Evolutionary conservation across 2,329 filamentous ascomycete species (phyloP).

Genomic region (Claviceps maximensis): DNA sequence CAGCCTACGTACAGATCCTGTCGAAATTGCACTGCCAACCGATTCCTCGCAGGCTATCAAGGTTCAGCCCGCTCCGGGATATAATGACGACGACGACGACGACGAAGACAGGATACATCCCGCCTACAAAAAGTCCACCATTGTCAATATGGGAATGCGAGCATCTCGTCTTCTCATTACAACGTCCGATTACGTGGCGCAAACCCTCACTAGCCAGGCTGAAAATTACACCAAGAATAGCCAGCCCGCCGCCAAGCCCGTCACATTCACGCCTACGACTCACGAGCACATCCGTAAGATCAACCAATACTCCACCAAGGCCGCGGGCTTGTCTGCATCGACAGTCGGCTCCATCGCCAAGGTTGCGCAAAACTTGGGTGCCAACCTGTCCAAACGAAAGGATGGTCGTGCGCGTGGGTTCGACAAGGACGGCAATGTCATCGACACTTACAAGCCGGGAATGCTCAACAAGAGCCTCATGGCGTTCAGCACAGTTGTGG

Average conservation of each 20-base stretch:
- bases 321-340: slow-evolving; percentile 68
- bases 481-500: slow-evolving; percentile 86
- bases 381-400: slow-evolving; percentile 45
- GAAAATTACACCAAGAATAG: slow-evolving; percentile 70
- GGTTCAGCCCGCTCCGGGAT: slow-evolving; percentile 51
- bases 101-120: slow-evolving; percentile 49
- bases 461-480: slow-evolving; percentile 93
- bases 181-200: slow-evolving; percentile 65
- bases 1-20: slow-evolving; percentile 41
- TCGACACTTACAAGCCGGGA: slow-evolving; percentile 68
- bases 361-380: slow-evolving; percentile 82
- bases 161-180: slow-evolving; percentile 90
- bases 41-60: slow-evolving; percentile 52
- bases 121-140: slow-evolving; percentile 74
- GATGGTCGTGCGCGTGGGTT: slow-evolving; percentile 43
- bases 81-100: slow-evolving; percentile 35
- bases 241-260: slow-evolving; percentile 62
- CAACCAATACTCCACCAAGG: slow-evolving; percentile 69
- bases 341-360: slow-evolving; percentile 75
- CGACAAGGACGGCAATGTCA: slow-evolving; percentile 55
- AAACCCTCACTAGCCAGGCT: slow-evolving; percentile 63
- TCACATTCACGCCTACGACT: slow-evolving; percentile 77
- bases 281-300: slow-evolving; percentile 80
- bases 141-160: slow-evolving; percentile 76
- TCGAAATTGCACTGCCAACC: slow-evolving; percentile 61